Evolutionary conservation across 1,139 yeast genomes (phyloP).

Genomic region (Chernovozyma aurita): DNA sequence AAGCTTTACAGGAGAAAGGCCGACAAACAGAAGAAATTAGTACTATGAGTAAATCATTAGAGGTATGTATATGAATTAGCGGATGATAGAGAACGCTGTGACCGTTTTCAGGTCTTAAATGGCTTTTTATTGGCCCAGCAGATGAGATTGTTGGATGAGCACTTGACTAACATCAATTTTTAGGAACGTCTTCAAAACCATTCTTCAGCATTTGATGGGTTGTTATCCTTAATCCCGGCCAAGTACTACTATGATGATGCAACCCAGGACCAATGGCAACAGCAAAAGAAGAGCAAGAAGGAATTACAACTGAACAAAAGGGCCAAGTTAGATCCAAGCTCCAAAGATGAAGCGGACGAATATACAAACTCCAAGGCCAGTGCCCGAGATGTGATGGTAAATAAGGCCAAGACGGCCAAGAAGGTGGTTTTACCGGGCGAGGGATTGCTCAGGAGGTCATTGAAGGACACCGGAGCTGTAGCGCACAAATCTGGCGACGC

Average conservation of each 20-base stretch:
- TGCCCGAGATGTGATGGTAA: conserved; percentile 65
- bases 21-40: too few relatives aligned
- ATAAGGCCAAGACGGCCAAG: conserved; percentile 52
- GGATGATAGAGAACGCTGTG: too few relatives aligned
- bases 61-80: conserved; percentile 39
- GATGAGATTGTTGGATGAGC: too few relatives aligned
- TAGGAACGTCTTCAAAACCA: conserved; percentile 81
- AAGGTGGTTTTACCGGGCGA: conserved; percentile 51
- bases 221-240: conserved; percentile 88
- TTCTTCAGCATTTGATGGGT: conserved; percentile 85
- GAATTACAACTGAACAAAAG: conserved; percentile 60
- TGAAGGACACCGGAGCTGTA: too few relatives aligned
- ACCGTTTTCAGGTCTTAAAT: too few relatives aligned
- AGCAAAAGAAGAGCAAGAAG: conserved; percentile 68
- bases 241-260: conserved; percentile 83
- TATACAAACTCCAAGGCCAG: conserved; percentile 39
- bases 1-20: too few relatives aligned
- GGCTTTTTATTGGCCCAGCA: too few relatives aligned
- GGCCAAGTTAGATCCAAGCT: conserved; percentile 72
- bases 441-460: too few relatives aligned
- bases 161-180: too few relatives aligned
- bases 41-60: conserved; percentile 44
- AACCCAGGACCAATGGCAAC: conserved; percentile 85
- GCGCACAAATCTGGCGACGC: background rate
- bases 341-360: conserved; percentile 41